Evolutionary conservation across 1,139 yeast genomes (phyloP).

Genomic region (Debaryomyces sp.): DNA sequence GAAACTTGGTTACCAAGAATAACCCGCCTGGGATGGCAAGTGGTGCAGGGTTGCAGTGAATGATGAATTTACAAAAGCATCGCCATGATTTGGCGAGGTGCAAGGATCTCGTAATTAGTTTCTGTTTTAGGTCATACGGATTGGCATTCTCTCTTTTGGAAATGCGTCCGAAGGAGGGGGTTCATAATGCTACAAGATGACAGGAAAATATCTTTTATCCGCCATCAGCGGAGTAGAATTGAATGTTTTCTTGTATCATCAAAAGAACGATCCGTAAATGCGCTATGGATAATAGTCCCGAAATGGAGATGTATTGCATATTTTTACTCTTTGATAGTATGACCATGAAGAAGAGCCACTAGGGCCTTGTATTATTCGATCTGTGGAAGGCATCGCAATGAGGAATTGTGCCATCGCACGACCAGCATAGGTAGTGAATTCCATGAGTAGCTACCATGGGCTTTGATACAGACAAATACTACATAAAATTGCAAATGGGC

Average conservation of each 20-base stretch:
- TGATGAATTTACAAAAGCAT: background rate
- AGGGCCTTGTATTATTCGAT: background rate
- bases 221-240: no score
- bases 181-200: no score
- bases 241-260: background rate
- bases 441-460: background rate
- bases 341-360: background rate
- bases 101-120: background rate
- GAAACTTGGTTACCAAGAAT: background rate
- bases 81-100: background rate
- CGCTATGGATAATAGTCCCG: background rate
- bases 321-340: background rate
- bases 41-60: background rate
- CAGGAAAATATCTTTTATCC: no score
- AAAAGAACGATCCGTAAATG: background rate
- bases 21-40: background rate
- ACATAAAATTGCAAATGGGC: background rate
- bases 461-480: background rate
- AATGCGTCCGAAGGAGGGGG: no score
- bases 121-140: background rate
- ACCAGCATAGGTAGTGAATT: background rate
- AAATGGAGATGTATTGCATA: background rate
- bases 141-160: background rate
- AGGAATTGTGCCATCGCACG: background rate
- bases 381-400: background rate